Evolutionary conservation across 192 early-diverging fungal species (phyloP), one percentile per base, ranked within the genome.

Genomic region (Backusella macrospora): DNA sequence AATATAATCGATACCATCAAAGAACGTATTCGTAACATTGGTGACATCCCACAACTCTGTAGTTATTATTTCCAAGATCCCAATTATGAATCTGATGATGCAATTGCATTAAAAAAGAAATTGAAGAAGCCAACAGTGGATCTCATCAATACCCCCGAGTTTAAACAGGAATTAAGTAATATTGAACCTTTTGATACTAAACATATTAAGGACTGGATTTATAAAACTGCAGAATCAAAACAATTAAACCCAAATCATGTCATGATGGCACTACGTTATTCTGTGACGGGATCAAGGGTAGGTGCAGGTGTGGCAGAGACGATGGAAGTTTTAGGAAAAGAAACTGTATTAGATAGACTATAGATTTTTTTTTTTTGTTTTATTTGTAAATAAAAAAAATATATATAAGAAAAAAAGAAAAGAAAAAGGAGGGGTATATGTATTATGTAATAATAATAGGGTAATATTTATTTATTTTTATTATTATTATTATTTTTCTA

Each of bases 181-280:
- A 34, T 67, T 16, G 49, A 67, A 48, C 16, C 76, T 10, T 74
- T 74, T 52, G 65, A 74, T 69, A 72, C 73, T 2, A 70, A 80
- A 37, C 68, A 68, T 5, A 80, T 86, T 38, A 84, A 85, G 39
- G 62, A 80, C n/a, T 52, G 69, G 37, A 73, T 88, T 67, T 46
- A 77, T 46, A 65, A 64, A 13, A 77, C 81, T 46, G 73, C 80
- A 1, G 81, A 80, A 8, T 62, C 74, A 8, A 75, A 82, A 38
- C 62, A 77, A 21, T 26, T 86, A 2, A 84, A 86, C 18, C 72
- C 77, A 14, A 85, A 84, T 21, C 83, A 85, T 9, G 84, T 86
- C 4, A 88, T 91, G 91, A 86, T 89, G 76, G 84, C 85, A 23
- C 78, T 92, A 37, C 77, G 92, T 21, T 91, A 87, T 74, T 84